A percentile compares a stretch with the other conserved stretches of the same genome.
These are phyloP conservation scores for Mortierella sp. DNA, from an alignment of 371 early-diverging fungal species.

Conservation along the genomic window DNA sequence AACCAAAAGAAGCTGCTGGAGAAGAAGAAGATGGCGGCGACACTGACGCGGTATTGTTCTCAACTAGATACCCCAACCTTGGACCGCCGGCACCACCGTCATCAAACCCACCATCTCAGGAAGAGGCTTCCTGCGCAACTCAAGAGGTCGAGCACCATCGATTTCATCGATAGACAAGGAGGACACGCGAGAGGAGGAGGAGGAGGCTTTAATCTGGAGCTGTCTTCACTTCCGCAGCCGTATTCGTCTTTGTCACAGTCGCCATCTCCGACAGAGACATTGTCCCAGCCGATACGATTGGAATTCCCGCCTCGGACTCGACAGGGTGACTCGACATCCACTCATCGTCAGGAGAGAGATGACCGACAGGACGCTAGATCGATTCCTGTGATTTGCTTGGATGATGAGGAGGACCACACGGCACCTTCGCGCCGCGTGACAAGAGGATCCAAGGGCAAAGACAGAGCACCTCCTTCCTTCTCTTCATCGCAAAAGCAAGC, in stretches of 20 bases:
- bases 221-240: neutral
- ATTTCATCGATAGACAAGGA: conserved; percentile 7
- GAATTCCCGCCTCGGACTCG: neutral
- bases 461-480: conserved; percentile 14
- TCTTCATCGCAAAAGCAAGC: neutral
- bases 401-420: neutral
- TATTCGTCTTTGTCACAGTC: neutral
- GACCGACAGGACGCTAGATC: neutral
- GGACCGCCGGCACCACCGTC: conserved; percentile 3
- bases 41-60: conserved; percentile 24
- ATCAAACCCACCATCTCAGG: neutral
- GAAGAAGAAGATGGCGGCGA: conserved; percentile 1
- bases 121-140: conserved; percentile 7
- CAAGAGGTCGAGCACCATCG: conserved; percentile 22
- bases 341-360: neutral
- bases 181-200: neutral
- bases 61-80: conserved; percentile 6
- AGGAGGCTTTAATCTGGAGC: neutral
- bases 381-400: neutral
- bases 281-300: neutral
- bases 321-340: neutral
- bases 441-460: conserved; percentile 32
- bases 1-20: conserved; percentile 26
- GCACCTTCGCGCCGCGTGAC: neutral
- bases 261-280: neutral